Evolutionary conservation across 1,139 yeast species (phyloP).

Genomic region (Lipomyces yarrowii): DNA sequence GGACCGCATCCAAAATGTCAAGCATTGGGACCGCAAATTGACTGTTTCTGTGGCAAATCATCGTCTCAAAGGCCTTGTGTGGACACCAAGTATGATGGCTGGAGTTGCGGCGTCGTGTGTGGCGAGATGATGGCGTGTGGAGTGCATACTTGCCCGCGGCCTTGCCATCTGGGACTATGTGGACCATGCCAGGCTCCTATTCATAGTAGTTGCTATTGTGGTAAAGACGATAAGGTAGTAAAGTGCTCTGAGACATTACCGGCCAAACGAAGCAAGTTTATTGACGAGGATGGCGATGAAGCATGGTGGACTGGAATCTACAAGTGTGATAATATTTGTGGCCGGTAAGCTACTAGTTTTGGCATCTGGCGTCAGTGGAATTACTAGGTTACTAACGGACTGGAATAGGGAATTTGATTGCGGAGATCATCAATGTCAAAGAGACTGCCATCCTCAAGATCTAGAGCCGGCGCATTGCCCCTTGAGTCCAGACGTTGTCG

Average conservation of each 20-base stretch:
- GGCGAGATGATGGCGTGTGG: conserved; percentile 68
- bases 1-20: conserved; percentile 87
- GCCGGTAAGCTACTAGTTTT: conserved; percentile 30
- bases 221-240: conserved; percentile 51
- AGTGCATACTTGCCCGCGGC: conserved; percentile 59
- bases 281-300: conserved; percentile 33
- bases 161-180: conserved; percentile 78
- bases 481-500: conserved; percentile 58
- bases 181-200: conserved; percentile 62
- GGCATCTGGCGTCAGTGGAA: neutral
- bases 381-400: conserved; percentile 30
- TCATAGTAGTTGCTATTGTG: conserved; percentile 71
- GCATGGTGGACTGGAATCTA: conserved; percentile 64
- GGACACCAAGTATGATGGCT: conserved; percentile 70
- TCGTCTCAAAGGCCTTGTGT: conserved; percentile 70
- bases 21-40: conserved; percentile 68
- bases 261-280: conserved; percentile 15
- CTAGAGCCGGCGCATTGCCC: conserved; percentile 57
- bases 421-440: conserved; percentile 61
- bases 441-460: conserved; percentile 61
- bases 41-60: conserved; percentile 75
- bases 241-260: conserved; percentile 52
- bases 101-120: conserved; percentile 70
- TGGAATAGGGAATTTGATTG: conserved; percentile 56
- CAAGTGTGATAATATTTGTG: conserved; percentile 57